These are phyloP conservation scores for Hypseocharis bilobata DNA, from an alignment of 441 rosid genomes.

Conservation along the genomic window DNA sequence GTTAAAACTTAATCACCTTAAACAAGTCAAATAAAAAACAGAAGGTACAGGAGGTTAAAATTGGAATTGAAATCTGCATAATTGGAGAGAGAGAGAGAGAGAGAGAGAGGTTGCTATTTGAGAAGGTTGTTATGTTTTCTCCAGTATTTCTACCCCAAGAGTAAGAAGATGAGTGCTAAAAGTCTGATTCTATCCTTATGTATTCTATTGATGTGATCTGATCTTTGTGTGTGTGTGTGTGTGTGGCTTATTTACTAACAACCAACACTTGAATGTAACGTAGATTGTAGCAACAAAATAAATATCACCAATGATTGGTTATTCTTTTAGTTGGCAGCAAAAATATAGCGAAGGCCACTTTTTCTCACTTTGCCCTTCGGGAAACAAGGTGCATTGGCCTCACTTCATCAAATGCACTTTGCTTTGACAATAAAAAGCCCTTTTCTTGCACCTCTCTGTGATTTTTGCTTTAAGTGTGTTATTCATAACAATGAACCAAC, in stretches of 20 bases:
- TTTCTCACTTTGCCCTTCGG: not conserved
- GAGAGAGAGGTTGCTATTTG: not conserved
- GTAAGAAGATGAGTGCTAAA: too few relatives aligned
- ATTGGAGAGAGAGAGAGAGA: not conserved
- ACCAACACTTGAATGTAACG: not conserved
- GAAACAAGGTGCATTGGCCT: not conserved
- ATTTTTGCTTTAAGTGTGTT: not conserved
- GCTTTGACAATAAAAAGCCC: not conserved
- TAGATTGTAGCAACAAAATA: not conserved
- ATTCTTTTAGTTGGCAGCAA: not conserved
- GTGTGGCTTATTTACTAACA: not conserved
- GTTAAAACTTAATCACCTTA: slow-evolving; percentile 4
- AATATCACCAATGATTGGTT: not conserved
- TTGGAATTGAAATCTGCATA: not conserved
- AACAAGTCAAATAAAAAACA: not conserved
- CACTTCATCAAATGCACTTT: not conserved
- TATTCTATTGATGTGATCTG: not conserved
- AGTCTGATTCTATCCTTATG: not conserved
- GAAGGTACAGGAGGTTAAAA: not conserved
- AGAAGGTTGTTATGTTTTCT: not conserved
- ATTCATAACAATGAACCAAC: not conserved
- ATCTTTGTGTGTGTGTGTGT: not conserved
- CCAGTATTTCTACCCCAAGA: too few relatives aligned
- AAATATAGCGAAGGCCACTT: not conserved
- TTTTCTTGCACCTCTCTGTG: not conserved